Base-by-base conservation (phyloP, 2,329 filamentous ascomycete genomes). In the Penicillium sp. region DNA sequence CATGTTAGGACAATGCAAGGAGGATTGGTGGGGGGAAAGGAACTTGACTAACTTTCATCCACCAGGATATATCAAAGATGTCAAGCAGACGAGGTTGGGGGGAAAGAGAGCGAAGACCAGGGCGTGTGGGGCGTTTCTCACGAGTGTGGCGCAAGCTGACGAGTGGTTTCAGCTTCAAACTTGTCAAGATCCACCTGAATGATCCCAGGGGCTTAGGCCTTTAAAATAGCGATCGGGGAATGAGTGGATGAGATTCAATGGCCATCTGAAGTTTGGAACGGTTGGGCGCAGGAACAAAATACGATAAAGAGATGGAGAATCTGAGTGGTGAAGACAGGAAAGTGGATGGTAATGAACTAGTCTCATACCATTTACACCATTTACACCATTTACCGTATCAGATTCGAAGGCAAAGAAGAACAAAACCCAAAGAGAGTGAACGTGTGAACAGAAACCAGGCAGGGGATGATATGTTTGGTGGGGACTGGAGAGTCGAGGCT, bases 141-240 rank as follows among this genome's bases (percentile, higher is more conserved):
- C 67, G 67, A 76, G 73, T 77, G 75, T 77, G 75, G 75, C 75
- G 75, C 75, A 77, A 77, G 75, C 74, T 77, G 74, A 76, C 67
- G 67, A 69, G 63, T 54, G 55, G 63, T 66, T 72, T 75, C 73
- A 75, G 73, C 72, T 73, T 71, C 65, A 60, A 62, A 58, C 56
- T 64, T 64, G 61, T 64, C 55, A 57, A 55, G 59, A 61, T 64
- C 64, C 64, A 66, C 64, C 42, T 17, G 27, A 43, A 42, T 38
- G 39, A 43, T 38, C 39, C 31, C 47, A 51, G 60, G 59, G 45
- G 65, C 53, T 61, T 57, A 54, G 61, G 50, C 59, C 55, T 65
- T 65, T 66, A 67, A 68, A 68, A 71, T 67, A 68, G 66, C 59
- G 64, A 63, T 66, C 58, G 64, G 61, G 59, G 55, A 60, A 62